Evolutionary conservation across 2,329 filamentous ascomycete species (phyloP).

Genomic region (Curvularia verruculosa): DNA sequence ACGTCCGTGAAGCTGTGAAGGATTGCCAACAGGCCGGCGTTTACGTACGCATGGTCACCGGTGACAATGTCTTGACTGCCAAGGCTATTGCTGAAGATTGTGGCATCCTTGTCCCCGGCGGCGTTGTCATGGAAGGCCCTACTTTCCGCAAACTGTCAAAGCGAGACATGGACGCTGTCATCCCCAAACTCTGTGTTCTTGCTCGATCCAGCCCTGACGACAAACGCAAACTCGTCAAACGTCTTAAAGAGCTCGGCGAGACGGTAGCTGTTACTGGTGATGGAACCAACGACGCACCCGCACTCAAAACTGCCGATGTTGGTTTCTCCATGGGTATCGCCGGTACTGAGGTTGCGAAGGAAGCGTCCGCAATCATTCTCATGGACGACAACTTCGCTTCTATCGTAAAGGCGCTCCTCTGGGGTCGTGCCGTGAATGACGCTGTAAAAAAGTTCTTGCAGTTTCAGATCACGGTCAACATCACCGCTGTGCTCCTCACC

Average conservation of each 20-base stretch:
- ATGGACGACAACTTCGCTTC: conserved; percentile 89
- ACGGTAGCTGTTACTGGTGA: conserved; percentile 84
- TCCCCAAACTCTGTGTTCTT: conserved; percentile 70
- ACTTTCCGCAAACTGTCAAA: conserved; percentile 75
- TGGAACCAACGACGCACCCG: conserved; percentile 82
- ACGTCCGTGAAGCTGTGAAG: conserved; percentile 74
- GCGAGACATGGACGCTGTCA: conserved; percentile 61
- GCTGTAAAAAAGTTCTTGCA: conserved; percentile 53
- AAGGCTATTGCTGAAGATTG: conserved; percentile 80
- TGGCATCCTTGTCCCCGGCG: conserved; percentile 73
- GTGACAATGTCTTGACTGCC: conserved; percentile 80
- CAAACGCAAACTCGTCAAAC: conserved; percentile 68
- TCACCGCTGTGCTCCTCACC: conserved; percentile 85
- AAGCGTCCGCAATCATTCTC: conserved; percentile 82
- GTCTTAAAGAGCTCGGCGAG: conserved; percentile 70
- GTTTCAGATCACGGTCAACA: conserved; percentile 84
- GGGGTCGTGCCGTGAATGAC: conserved; percentile 63
- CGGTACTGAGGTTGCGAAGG: conserved; percentile 83
- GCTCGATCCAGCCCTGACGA: conserved; percentile 73
- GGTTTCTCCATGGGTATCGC: conserved; percentile 87
- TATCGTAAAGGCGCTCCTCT: conserved; percentile 83
- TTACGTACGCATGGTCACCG: conserved; percentile 83
- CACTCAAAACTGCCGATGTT: conserved; percentile 79
- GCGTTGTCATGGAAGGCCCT: conserved; percentile 78
- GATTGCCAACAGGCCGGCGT: conserved; percentile 78